Evolutionary conservation across 495 filamentous ascomycete species (phyloP).

Genomic region (Chaetomium cochliodes): DNA sequence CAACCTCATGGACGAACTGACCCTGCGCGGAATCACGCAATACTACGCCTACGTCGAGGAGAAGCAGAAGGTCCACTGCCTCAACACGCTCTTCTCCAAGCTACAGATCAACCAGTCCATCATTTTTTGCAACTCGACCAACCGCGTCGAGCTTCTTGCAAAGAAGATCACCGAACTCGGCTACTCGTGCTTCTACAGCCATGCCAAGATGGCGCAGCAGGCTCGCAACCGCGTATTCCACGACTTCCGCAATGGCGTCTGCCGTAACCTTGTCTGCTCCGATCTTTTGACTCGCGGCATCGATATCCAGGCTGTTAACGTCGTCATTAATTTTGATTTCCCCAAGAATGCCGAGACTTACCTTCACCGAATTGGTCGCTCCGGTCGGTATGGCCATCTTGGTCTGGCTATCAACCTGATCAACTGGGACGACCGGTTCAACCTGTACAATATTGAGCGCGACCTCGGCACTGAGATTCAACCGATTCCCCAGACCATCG

Average conservation of each 20-base stretch:
- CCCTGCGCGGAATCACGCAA: constrained; percentile 94
- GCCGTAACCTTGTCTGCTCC: constrained; percentile 96
- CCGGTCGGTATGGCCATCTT: constrained; percentile 93
- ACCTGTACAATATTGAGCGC: constrained; percentile 97
- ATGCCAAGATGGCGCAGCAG: constrained; percentile 97
- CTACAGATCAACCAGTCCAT: constrained; percentile 99
- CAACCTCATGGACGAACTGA: constrained; percentile 99
- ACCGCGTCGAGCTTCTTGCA: constrained; percentile 92
- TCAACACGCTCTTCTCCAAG: constrained; percentile 98
- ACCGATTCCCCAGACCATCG: constrained; percentile 88
- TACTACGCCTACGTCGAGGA: constrained; percentile 99
- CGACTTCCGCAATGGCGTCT: constrained; percentile 96
- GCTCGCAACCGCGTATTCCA: constrained; percentile 98
- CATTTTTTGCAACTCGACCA: constrained; percentile 99
- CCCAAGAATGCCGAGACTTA: constrained; percentile 99
- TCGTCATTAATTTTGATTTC: constrained; percentile 99
- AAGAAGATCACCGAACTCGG: constrained; percentile 99
- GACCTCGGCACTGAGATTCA: constrained; percentile 97
- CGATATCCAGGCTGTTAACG: constrained; percentile 98
- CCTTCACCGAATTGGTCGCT: constrained; percentile 96
- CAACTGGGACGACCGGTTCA: constrained; percentile 99
- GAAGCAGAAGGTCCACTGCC: constrained; percentile 98
- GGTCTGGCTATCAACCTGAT: constrained; percentile 98
- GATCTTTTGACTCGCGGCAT: constrained; percentile 98
- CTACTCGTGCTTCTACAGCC: constrained; percentile 99